Base-by-base conservation (phyloP, 208 protist species). In the Trypanosoma cruzi region DNA sequence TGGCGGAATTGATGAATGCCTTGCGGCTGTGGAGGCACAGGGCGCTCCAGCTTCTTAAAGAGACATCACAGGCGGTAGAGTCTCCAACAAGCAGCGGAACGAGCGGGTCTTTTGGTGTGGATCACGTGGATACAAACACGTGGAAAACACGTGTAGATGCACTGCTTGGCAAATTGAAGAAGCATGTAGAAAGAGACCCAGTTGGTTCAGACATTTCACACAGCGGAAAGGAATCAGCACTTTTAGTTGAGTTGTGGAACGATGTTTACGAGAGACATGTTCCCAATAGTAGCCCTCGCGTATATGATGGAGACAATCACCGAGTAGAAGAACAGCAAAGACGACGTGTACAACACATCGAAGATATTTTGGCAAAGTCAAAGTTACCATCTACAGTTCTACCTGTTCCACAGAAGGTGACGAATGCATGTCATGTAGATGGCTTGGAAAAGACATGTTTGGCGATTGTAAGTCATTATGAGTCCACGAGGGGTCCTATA, bases 11-110 rank as follows among this genome's bases (percentile, higher is more conserved):
- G 22, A 49, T 81, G 42, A 55, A 73, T 68, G 66, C 69, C 28
- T 29, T 84, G 18, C 57, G 85, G 31, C 32, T 85, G 71, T 95
- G 89, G 87, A 71, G 70, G 24, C 49, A 85, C 34, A 71, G 86
- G 7, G 83, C 85, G 31, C 57, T 86, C 7, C 72, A 74, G 31
- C 67, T 93, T 52, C 31, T 80, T 7, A 83, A 91, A 55, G 81
- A 88, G 46, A 46, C 46, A 8, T 58, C 57, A n/a, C 6, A 24
- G 16, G 5, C 28, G 26, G 31, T 11, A 31, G n/a, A 26, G 13
- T 13, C 40, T 14, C 13, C 40, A 14, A n/a, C 44, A 36, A 6
- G 53, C 34, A 8, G 52, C 40, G 40, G 32, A 20, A 26, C 18
- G 37, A 36, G 60, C 13, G 44, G 20, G 37, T 18, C 36, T 14